phyloP scores from a whole-genome alignment of 177 flowering plant genomes.

The Telopea speciosissima region DNA sequence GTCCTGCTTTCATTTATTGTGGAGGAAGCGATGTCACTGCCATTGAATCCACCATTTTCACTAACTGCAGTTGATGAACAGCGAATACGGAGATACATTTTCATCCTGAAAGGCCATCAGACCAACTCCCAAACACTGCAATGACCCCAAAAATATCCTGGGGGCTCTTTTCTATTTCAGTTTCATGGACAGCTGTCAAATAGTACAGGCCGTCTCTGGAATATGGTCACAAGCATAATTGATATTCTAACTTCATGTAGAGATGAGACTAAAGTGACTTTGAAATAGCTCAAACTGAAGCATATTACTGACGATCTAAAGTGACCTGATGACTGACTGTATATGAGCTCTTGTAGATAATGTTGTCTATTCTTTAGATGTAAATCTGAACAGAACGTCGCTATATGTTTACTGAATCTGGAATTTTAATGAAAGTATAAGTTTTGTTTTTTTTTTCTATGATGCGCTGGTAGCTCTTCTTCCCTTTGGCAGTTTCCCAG shows the following conservation, averaged over 20 bases:
- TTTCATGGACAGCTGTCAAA: not conserved
- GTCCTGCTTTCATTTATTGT: conserved; percentile 40
- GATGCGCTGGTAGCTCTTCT: not conserved
- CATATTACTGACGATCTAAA: not conserved
- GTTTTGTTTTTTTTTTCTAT: not conserved
- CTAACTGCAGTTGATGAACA: conserved; percentile 24
- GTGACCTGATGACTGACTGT: not conserved
- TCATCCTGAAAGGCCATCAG: conserved; percentile 25
- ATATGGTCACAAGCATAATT: not conserved
- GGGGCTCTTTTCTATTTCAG: not conserved
- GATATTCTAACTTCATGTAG: not conserved
- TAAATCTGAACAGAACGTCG: not conserved
- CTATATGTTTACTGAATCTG: not conserved
- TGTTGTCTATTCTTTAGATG: not conserved
- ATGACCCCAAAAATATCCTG: not conserved
- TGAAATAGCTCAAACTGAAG: not conserved
- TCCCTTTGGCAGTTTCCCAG: too few relatives aligned
- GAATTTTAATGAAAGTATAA: not conserved
- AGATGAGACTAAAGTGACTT: not conserved
- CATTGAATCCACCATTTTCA: conserved; percentile 44
- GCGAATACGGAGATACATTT: conserved; percentile 36
- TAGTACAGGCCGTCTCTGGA: not conserved
- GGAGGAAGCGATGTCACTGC: conserved; percentile 40
- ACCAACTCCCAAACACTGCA: conserved; percentile 15
- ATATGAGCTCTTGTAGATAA: not conserved